A percentile compares a stretch with the other conserved stretches of the same genome.
Conservation (phyloP, 306 rosid genomes). For the Cucumis melo region DNA sequence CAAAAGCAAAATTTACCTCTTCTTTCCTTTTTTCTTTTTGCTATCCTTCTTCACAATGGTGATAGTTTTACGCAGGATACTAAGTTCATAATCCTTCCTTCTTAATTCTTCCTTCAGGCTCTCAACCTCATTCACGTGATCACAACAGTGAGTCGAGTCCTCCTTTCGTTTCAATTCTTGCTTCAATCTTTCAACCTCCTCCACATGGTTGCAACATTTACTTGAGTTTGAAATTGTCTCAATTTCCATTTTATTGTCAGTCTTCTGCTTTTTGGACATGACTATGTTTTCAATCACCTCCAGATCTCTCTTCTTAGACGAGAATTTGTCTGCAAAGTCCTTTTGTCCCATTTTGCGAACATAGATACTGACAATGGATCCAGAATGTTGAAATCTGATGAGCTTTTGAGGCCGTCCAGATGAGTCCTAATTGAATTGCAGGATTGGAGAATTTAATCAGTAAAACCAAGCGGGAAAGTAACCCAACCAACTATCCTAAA, state of each 20-base stretch:
- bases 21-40: slow-evolving; percentile 12
- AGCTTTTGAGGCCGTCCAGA: slow-evolving; percentile 50
- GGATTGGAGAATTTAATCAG: background rate
- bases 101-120: slow-evolving; percentile 26
- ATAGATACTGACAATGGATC: slow-evolving; percentile 15
- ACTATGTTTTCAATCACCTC: slow-evolving; percentile 19
- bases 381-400: slow-evolving; percentile 20
- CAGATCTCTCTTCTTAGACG: slow-evolving; percentile 38
- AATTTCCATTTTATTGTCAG: slow-evolving; percentile 19
- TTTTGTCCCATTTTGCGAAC: slow-evolving; percentile 35
- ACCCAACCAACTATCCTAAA: background rate
- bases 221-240: slow-evolving; percentile 6
- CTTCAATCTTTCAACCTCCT: slow-evolving; percentile 28
- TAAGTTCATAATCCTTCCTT: slow-evolving; percentile 37
- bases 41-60: slow-evolving; percentile 10
- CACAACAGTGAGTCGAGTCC: slow-evolving; percentile 1
- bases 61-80: slow-evolving; percentile 24
- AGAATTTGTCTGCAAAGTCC: background rate
- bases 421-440: slow-evolving; percentile 35
- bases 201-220: slow-evolving; percentile 12
- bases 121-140: slow-evolving; percentile 27
- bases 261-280: slow-evolving; percentile 36
- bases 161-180: slow-evolving; percentile 21
- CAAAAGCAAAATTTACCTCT: background rate
- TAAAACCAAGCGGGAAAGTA: background rate